Conservation (phyloP, 2,329 filamentous ascomycete genomes). For the Colletotrichum graminicola region DNA sequence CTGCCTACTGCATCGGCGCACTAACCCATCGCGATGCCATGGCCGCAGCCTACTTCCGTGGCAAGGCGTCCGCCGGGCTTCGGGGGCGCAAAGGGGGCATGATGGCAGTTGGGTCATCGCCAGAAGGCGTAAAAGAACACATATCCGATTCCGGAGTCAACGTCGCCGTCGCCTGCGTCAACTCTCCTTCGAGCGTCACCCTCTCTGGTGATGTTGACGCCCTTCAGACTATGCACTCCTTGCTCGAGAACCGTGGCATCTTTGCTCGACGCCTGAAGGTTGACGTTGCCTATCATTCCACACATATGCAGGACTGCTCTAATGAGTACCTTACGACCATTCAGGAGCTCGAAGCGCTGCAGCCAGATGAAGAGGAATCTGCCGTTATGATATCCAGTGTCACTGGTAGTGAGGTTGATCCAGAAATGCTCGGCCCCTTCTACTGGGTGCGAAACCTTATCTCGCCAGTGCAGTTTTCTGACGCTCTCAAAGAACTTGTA, state of each 20-base stretch:
- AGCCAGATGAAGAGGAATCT: too few relatives aligned
- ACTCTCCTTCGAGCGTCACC: conserved; percentile 46
- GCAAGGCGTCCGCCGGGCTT: not conserved
- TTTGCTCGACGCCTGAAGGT: conserved; percentile 43
- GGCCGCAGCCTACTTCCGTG: conserved; percentile 9
- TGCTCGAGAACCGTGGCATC: conserved; percentile 39
- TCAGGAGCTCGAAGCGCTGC: not conserved
- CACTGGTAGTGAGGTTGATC: not conserved
- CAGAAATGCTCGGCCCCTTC: conserved; percentile 4
- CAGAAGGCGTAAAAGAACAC: not conserved
- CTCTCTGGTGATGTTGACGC: conserved; percentile 42
- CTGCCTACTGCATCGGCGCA: conserved; percentile 48
- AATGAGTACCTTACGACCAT: conserved; percentile 22
- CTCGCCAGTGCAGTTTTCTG: conserved; percentile 35
- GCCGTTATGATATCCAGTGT: conserved; percentile 17
- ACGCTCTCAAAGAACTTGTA: conserved; percentile 53
- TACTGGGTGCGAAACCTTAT: conserved; percentile 41
- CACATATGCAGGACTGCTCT: conserved; percentile 39
- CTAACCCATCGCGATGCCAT: conserved; percentile 17
- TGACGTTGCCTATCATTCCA: conserved; percentile 44
- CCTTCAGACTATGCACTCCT: too few relatives aligned
- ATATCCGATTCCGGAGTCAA: not conserved
- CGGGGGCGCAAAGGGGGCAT: conserved; percentile 13
- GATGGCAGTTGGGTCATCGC: conserved; percentile 28
- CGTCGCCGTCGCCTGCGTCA: conserved; percentile 43